A percentile compares a stretch with the other conserved stretches of the same genome.
These are phyloP conservation scores for Colletotrichum paranaense DNA, from an alignment of 2,329 filamentous ascomycete genomes.

Conservation along the genomic window DNA sequence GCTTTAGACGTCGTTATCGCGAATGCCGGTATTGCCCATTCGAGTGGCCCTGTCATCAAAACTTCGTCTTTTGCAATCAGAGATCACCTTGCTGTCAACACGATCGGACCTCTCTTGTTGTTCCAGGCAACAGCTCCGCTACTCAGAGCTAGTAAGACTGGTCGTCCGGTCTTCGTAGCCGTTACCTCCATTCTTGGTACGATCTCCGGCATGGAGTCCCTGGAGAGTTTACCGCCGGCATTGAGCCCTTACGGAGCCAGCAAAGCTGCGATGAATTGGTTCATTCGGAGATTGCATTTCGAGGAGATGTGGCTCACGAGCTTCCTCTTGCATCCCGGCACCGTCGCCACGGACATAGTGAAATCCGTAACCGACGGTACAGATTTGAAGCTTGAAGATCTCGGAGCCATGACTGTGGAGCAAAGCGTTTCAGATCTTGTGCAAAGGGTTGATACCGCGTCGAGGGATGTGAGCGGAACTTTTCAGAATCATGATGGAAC, in stretches of 20 bases:
- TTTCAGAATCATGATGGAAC: slow-evolving; percentile 1
- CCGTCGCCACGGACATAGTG: background rate
- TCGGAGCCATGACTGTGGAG: slow-evolving; percentile 33
- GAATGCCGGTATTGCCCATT: slow-evolving; percentile 57
- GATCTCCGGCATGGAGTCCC: slow-evolving; percentile 17
- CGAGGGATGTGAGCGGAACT: background rate
- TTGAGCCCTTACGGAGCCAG: slow-evolving; percentile 36
- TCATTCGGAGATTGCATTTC: slow-evolving; percentile 36
- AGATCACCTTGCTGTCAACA: slow-evolving; percentile 53
- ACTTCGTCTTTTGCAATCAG: slow-evolving; percentile 43
- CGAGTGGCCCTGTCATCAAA: slow-evolving; percentile 30
- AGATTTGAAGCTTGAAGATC: background rate
- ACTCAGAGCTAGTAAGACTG: slow-evolving; percentile 33
- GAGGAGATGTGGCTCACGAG: slow-evolving; percentile 40
- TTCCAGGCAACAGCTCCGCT: slow-evolving; percentile 41
- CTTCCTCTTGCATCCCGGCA: slow-evolving; percentile 27
- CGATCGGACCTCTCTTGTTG: slow-evolving; percentile 11
- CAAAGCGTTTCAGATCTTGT: slow-evolving; percentile 18
- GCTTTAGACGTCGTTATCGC: slow-evolving; percentile 63
- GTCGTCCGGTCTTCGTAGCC: slow-evolving; percentile 40
- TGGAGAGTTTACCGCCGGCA: background rate
- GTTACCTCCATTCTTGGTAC: slow-evolving; percentile 40
- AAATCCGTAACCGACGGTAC: background rate
- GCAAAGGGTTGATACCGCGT: background rate
- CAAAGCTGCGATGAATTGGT: slow-evolving; percentile 36